phyloP scores from a whole-genome alignment of 2,329 filamentous ascomycete genomes.

The Penicillium sp. region DNA sequence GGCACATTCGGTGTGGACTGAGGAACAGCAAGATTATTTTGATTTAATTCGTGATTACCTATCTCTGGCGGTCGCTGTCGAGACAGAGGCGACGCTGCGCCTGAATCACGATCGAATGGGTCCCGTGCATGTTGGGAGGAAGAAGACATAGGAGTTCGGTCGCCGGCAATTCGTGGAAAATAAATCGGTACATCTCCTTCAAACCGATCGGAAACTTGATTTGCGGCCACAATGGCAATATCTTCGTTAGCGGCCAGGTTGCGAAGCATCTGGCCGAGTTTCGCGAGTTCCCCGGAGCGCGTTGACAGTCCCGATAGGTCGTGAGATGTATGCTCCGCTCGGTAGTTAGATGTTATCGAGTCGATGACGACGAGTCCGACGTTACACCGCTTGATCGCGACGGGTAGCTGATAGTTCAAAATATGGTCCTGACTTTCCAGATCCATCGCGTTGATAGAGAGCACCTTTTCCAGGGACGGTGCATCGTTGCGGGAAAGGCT shows the following conservation, averaged over 20 bases:
- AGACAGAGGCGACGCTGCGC: conserved; percentile 27
- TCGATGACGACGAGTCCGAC: conserved; percentile 86
- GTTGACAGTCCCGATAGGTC: conserved; percentile 66
- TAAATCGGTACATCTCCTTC: conserved; percentile 32
- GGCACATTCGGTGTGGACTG: conserved; percentile 33
- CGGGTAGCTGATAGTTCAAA: conserved; percentile 86
- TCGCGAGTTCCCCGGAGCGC: conserved; percentile 76
- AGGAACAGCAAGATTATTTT: conserved; percentile 22
- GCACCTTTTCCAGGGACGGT: conserved; percentile 75
- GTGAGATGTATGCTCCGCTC: conserved; percentile 70
- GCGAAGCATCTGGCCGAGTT: conserved; percentile 74
- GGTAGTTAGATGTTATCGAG: conserved; percentile 93
- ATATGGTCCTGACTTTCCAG: conserved; percentile 97
- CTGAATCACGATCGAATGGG: conserved; percentile 26
- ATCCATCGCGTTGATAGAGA: conserved; percentile 83
- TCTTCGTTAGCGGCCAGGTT: conserved; percentile 74
- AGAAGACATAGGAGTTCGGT: conserved; percentile 16
- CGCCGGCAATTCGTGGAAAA: conserved; percentile 7
- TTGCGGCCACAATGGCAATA: conserved; percentile 87
- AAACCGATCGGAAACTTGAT: conserved; percentile 94
- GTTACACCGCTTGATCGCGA: conserved; percentile 75
- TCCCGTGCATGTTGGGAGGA: conserved; percentile 21
- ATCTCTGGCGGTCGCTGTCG: conserved; percentile 20
- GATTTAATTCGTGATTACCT: conserved; percentile 23
- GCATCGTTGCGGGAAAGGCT: conserved; percentile 43